phyloP scores from a whole-genome alignment of 2,329 filamentous ascomycete genomes.

The Botryosphaeria dothidea region DNA sequence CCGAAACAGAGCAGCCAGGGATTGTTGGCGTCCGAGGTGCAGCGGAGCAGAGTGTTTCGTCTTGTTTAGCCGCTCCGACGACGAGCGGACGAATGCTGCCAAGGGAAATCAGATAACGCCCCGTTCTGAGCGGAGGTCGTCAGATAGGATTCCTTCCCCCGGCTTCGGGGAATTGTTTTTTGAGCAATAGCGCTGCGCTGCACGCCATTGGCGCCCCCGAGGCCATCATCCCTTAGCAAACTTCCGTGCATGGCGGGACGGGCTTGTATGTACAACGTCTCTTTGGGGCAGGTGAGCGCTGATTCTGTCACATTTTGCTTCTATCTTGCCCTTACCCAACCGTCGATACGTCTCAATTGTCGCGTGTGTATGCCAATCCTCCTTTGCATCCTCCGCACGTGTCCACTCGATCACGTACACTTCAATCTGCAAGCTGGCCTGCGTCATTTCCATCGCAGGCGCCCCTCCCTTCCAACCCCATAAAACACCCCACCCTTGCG shows the following conservation, averaged over 20 bases:
- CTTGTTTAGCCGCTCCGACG: not conserved
- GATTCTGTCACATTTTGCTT: not conserved
- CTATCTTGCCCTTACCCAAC: not conserved
- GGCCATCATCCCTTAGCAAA: not conserved
- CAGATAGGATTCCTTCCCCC: not conserved
- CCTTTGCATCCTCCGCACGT: not conserved
- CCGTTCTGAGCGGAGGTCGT: not conserved
- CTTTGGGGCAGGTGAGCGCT: too few relatives aligned
- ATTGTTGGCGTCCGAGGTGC: not conserved
- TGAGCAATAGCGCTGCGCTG: not conserved
- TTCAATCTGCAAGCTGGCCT: not conserved
- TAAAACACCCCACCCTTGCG: not conserved
- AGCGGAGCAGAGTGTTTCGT: not conserved
- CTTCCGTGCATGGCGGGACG: not conserved
- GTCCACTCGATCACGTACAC: not conserved
- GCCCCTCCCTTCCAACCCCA: not conserved
- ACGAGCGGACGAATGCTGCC: not conserved
- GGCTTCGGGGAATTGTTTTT: not conserved
- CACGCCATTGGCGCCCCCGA: not conserved
- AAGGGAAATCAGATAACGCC: not conserved
- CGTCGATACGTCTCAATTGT: not conserved
- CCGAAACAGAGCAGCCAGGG: too few relatives aligned
- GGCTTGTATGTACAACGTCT: too few relatives aligned
- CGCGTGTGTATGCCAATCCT: not conserved
- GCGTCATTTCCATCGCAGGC: not conserved